phyloP scores from a whole-genome alignment of 768 basidiomycete genomes.

The Heimioporus sp. region DNA sequence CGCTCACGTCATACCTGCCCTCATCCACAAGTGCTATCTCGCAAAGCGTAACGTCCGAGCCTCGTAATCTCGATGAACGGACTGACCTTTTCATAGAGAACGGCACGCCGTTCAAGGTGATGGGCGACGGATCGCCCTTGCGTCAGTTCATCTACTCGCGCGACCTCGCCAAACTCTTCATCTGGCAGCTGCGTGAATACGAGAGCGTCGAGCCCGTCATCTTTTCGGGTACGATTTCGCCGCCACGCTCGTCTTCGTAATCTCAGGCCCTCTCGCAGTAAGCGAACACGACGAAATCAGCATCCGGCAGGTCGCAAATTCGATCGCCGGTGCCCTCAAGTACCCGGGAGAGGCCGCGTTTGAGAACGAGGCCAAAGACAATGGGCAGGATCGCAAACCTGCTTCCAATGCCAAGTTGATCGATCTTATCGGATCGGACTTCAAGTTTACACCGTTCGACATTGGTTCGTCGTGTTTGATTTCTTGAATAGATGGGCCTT shows the following conservation, averaged over 20 bases:
- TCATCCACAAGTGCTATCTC: slow-evolving; percentile 91
- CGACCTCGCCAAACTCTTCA: slow-evolving; percentile 93
- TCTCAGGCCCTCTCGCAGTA: slow-evolving; percentile 42
- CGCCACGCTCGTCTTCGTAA: neutral
- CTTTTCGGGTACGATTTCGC: slow-evolving; percentile 60
- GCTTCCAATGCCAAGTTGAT: slow-evolving; percentile 90
- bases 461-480: slow-evolving; percentile 46
- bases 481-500: neutral
- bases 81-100: slow-evolving; percentile 51
- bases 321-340: slow-evolving; percentile 82
- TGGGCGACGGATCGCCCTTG: slow-evolving; percentile 88
- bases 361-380: slow-evolving; percentile 62
- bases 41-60: slow-evolving; percentile 63
- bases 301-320: slow-evolving; percentile 86
- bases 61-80: neutral
- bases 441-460: slow-evolving; percentile 91
- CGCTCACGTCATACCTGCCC: slow-evolving; percentile 91
- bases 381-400: slow-evolving; percentile 96
- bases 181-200: slow-evolving; percentile 90
- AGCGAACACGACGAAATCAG: slow-evolving; percentile 93
- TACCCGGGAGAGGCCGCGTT: slow-evolving; percentile 80
- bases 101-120: slow-evolving; percentile 79
- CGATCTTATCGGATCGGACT: slow-evolving; percentile 63
- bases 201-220: slow-evolving; percentile 92
- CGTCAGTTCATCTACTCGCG: slow-evolving; percentile 98